A percentile compares a stretch with the other conserved stretches of the same genome.
Conservation (phyloP, 1,139 yeast species). For the Lodderomyces oxycetoniae region DNA sequence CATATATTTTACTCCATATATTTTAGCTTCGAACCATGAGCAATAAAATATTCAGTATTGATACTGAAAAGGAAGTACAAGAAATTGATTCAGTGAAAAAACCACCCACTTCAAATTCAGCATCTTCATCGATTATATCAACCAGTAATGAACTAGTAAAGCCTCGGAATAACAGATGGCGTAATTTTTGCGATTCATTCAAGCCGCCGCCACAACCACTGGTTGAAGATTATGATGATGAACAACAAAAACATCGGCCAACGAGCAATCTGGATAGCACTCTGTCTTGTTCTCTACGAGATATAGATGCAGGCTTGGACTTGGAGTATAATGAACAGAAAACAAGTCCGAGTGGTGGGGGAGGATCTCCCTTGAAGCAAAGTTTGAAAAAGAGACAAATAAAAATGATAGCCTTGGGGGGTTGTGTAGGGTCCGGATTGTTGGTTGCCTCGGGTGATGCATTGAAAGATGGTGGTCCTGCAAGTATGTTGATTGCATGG, state of each 20-base stretch:
- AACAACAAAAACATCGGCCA: too few species aligned
- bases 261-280: too few species aligned
- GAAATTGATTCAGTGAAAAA: too few species aligned
- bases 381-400: conserved; percentile 31
- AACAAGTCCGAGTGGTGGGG: background rate
- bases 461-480: conserved; percentile 36
- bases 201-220: conserved; percentile 19
- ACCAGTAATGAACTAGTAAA: too few species aligned
- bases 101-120: too few species aligned
- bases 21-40: too few species aligned
- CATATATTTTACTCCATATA: too few species aligned
- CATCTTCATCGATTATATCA: too few species aligned
- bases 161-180: conserved; percentile 19
- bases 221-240: too few species aligned
- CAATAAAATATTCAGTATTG: too few species aligned
- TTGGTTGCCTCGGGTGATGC: conserved; percentile 37
- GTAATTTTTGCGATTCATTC: conserved; percentile 30
- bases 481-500: conserved; percentile 38
- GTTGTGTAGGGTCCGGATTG: conserved; percentile 37
- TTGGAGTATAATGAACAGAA: conserved; percentile 5
- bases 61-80: too few species aligned
- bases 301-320: conserved; percentile 9
- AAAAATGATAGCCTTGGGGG: conserved; percentile 38
- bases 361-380: conserved; percentile 19
- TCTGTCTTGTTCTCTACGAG: too few species aligned